Conservation (phyloP, 2,329 filamentous ascomycete species). For the Aspergillus terreus region DNA sequence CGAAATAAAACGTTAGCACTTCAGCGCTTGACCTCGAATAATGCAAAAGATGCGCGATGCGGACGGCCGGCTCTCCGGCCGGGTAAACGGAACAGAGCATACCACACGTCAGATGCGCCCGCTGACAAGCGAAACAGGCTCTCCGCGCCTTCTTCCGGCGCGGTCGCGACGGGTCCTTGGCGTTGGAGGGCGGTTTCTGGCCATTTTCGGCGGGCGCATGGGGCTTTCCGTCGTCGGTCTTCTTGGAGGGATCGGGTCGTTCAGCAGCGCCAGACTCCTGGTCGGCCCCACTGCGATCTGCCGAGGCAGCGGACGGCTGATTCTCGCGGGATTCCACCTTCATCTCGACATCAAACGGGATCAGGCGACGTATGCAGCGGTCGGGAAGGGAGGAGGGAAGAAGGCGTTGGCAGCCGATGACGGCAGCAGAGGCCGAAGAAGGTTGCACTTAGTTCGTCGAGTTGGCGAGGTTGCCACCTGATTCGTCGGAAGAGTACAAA, state of each 20-base stretch:
- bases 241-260: constrained; percentile 35
- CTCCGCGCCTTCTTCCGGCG: constrained; percentile 92
- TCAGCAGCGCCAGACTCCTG: constrained; percentile 36
- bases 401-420: background rate
- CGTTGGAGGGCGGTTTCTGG: constrained; percentile 54
- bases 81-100: constrained; percentile 47
- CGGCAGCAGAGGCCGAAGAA: background rate
- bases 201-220: constrained; percentile 59
- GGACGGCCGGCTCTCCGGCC: background rate
- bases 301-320: constrained; percentile 33
- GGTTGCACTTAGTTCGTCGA: background rate
- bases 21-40: background rate
- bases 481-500: constrained; percentile 2
- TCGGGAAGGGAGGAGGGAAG: background rate
- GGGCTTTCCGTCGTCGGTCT: constrained; percentile 43
- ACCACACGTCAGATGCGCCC: constrained; percentile 98
- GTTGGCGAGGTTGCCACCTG: constrained; percentile 6
- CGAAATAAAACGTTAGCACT: constrained; percentile 1
- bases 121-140: constrained; percentile 94
- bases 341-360: constrained; percentile 28
- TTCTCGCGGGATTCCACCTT: constrained; percentile 31
- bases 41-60: background rate
- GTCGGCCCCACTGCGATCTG: constrained; percentile 36
- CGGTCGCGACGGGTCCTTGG: constrained; percentile 86
- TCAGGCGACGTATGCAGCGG: background rate